Evolutionary conservation across 1,284 basidiomycete species (phyloP), one percentile per base, ranked within the genome.

Genomic region (Cryptococcus depauperatus): DNA sequence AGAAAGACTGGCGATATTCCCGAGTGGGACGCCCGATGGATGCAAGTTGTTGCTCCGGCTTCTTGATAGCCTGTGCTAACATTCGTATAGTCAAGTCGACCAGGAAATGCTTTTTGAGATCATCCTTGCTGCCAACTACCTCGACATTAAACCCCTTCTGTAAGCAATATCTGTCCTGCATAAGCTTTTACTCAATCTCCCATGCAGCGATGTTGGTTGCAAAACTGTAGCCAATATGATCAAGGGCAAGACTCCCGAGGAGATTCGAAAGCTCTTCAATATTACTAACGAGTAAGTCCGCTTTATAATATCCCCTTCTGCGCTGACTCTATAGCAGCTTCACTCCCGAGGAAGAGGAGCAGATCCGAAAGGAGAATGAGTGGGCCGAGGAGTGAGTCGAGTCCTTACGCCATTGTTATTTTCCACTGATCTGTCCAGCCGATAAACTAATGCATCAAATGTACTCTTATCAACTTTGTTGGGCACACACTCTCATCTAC

Each of bases 211-310:
- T 67, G 91, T 98, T 50, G 95, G 95, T 1, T 98, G 95, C 81
- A 97, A 98, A 79, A 98, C 93, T 13, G 95, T 98, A 8, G 95
- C 95, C 23, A 97, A 98, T 79, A 98, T 98, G 95, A 79, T 79
- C 51, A 87, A 92, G 71, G 96, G 83, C 63, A 84, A 87, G 66
- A 78, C 93, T 27, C 92, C 92, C 19, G 83, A 86, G 52, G 89
- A 95, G 55, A 80, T 96, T 52, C 78, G 87, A 57, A 79, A 75
- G 22, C 85, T 84, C 62, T 97, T 95, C 79, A 95, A 96, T 78
- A 92, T 93, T 54, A 85, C 89, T 47, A 95, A 96, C 70, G 95
- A 98, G 62, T 64, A 30, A 37, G 63, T 55, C 35, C 13, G 22
- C n/a, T 28, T n/a, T 25, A 14, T 14, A n/a, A 33, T 19, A 11